These are phyloP conservation scores for Hyphodiscus sp. DNA, from an alignment of 2,329 filamentous ascomycete genomes.

Conservation along the genomic window DNA sequence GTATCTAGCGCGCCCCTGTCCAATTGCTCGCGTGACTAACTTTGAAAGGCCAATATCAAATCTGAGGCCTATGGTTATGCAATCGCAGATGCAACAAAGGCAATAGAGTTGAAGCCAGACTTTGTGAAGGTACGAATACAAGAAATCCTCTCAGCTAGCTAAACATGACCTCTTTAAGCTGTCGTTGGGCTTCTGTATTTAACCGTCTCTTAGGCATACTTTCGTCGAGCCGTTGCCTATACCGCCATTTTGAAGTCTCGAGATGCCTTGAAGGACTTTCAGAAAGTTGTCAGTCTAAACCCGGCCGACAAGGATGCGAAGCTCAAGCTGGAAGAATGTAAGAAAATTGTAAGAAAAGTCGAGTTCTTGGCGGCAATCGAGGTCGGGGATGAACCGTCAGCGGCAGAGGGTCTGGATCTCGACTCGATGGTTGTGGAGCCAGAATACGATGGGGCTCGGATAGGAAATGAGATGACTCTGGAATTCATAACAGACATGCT, in stretches of 20 bases:
- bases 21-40: conserved; percentile 42
- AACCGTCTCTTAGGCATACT: conserved; percentile 64
- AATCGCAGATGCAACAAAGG: conserved; percentile 82
- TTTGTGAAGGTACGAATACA: conserved; percentile 69
- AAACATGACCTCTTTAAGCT: not conserved
- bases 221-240: conserved; percentile 84
- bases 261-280: conserved; percentile 89
- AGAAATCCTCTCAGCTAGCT: not conserved
- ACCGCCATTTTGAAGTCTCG: conserved; percentile 84
- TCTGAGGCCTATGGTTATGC: conserved; percentile 92
- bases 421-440: conserved; percentile 78
- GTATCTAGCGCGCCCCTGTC: conserved; percentile 29
- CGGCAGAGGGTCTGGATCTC: conserved; percentile 82
- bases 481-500: conserved; percentile 99
- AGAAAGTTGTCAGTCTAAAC: conserved; percentile 78
- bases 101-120: conserved; percentile 79
- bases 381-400: conserved; percentile 84
- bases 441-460: conserved; percentile 74
- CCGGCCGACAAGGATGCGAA: conserved; percentile 86
- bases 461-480: conserved; percentile 82
- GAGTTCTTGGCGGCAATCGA: conserved; percentile 96
- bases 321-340: conserved; percentile 84
- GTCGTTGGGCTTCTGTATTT: conserved; percentile 5
- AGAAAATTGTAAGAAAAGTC: conserved; percentile 86
- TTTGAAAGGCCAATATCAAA: conserved; percentile 80